A percentile compares a stretch with the other conserved stretches of the same genome.
These are phyloP conservation scores for Euphorbia schlechtendalii DNA, from an alignment of 441 rosid genomes.

Conservation along the genomic window DNA sequence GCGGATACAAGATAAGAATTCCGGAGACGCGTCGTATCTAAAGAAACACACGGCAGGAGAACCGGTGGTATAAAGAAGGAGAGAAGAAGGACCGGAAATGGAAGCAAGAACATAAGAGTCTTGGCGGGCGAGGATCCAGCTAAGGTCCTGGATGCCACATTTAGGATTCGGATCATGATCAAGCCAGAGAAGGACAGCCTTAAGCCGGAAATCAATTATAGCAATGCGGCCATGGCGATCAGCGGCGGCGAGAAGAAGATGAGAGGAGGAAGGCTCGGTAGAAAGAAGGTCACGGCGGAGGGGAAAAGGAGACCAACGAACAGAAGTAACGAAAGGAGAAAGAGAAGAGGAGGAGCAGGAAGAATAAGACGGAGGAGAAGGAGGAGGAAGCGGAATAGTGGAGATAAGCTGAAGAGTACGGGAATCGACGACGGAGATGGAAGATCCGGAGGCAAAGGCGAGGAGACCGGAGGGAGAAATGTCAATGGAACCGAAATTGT, in stretches of 20 bases:
- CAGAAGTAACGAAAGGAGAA: conserved; percentile 74
- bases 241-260: conserved; percentile 74
- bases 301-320: conserved; percentile 76
- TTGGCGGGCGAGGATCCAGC: conserved; percentile 59
- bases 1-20: conserved; percentile 68
- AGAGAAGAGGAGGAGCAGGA: conserved; percentile 41
- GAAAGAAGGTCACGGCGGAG: conserved; percentile 72
- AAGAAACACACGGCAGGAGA: conserved; percentile 43
- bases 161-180: conserved; percentile 53
- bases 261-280: conserved; percentile 67
- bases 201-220: conserved; percentile 70
- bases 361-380: conserved; percentile 31
- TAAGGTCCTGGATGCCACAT: conserved; percentile 77
- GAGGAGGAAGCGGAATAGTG: conserved; percentile 73
- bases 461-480: conserved; percentile 70
- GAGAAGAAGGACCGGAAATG: conserved; percentile 61
- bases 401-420: conserved; percentile 81
- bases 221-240: conserved; percentile 92
- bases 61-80: conserved; percentile 48
- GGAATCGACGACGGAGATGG: conserved; percentile 66
- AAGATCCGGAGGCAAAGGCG: conserved; percentile 81
- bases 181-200: conserved; percentile 54
- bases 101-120: conserved; percentile 61
- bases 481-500: conserved; percentile 88
- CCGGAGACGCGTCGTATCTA: conserved; percentile 75